Conservation (phyloP, 164 flowering plant species). For the Liriodendron chinense region DNA sequence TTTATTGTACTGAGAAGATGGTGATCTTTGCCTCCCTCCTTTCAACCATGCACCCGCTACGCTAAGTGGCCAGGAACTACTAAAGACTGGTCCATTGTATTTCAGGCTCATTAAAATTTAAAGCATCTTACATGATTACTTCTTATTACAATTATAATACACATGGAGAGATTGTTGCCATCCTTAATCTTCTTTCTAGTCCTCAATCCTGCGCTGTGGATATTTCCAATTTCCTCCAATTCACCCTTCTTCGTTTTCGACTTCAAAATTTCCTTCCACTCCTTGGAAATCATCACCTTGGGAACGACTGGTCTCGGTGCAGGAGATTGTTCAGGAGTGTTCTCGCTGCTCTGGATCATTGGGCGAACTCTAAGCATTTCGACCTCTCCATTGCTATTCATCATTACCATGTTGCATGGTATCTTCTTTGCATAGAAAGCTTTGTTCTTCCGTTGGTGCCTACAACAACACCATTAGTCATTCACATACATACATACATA, state of each 20-base stretch:
- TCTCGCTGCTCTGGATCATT: conserved; percentile 16
- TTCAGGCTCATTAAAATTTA: too few relatives aligned
- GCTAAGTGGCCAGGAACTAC: too few relatives aligned
- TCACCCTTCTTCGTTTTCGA: neutral
- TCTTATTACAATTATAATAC: too few relatives aligned
- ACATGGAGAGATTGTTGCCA: too few relatives aligned
- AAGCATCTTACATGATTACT: too few relatives aligned
- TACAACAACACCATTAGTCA: conserved; percentile 5
- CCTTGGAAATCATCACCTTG: conserved; percentile 17
- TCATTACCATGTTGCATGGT: conserved; percentile 44
- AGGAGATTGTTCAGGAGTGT: conserved; percentile 18
- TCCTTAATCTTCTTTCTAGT: too few relatives aligned
- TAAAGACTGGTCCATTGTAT: too few relatives aligned
- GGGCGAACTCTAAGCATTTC: conserved; percentile 34
- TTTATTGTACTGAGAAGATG: too few relatives aligned
- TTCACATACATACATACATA: too few relatives aligned
- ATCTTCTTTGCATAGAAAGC: conserved; percentile 38
- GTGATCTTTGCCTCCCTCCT: too few relatives aligned
- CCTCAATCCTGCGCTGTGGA: neutral
- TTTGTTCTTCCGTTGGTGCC: conserved; percentile 39
- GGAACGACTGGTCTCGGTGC: conserved; percentile 12
- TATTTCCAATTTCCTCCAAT: neutral
- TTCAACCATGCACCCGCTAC: too few relatives aligned
- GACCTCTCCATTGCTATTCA: conserved; percentile 40
- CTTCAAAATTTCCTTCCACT: conserved; percentile 8